These are phyloP conservation scores for Leccinellum albellum DNA, from an alignment of 768 basidiomycete genomes.

Conservation along the genomic window DNA sequence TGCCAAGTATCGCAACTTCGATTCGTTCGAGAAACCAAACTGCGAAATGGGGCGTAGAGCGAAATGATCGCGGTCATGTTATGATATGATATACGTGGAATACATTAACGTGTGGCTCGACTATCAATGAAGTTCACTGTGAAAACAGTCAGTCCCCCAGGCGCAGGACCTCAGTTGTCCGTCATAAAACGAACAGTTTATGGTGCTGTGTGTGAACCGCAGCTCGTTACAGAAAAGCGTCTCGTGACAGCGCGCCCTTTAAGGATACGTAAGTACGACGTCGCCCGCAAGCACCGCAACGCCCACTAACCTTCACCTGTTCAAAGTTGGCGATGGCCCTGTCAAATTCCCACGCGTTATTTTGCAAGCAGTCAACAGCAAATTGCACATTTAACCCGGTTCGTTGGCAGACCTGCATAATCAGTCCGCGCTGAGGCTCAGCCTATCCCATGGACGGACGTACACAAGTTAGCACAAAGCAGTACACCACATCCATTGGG, in stretches of 20 bases:
- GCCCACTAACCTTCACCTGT: slow-evolving; percentile 69
- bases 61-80: slow-evolving; percentile 15
- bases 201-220: too few relatives aligned
- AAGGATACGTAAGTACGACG: slow-evolving; percentile 26
- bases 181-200: background rate
- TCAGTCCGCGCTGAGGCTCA: slow-evolving; percentile 64
- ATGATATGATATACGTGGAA: slow-evolving; percentile 24
- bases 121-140: background rate
- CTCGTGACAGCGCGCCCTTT: slow-evolving; percentile 48
- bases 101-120: slow-evolving; percentile 20
- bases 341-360: slow-evolving; percentile 81
- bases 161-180: background rate
- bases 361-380: slow-evolving; percentile 79
- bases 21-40: slow-evolving; percentile 10
- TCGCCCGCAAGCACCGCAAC: background rate
- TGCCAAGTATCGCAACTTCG: slow-evolving; percentile 16
- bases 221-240: slow-evolving; percentile 50
- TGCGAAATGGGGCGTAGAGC: slow-evolving; percentile 23
- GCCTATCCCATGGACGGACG: too few relatives aligned
- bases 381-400: slow-evolving; percentile 80
- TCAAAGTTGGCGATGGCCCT: slow-evolving; percentile 83
- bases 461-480: slow-evolving; percentile 5
- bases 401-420: slow-evolving; percentile 63
- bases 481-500: slow-evolving; percentile 1
- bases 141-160: background rate